Conservation (phyloP, 1,284 basidiomycete species). For the Cerrena zonata region DNA sequence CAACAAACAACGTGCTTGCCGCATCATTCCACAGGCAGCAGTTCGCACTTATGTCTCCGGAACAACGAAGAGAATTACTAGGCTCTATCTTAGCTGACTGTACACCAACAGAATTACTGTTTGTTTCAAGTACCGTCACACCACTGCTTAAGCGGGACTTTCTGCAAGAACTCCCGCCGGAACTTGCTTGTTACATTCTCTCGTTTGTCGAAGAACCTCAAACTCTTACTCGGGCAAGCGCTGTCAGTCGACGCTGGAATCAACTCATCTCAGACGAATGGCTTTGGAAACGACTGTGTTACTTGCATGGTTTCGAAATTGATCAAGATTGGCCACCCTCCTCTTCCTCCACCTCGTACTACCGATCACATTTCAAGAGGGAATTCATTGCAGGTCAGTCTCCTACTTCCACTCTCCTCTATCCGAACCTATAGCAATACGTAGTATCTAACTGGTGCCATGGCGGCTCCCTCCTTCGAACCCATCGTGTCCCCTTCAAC, state of each 20-base stretch:
- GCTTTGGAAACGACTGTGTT: constrained; percentile 81
- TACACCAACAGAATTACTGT: constrained; percentile 71
- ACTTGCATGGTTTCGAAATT: constrained; percentile 46
- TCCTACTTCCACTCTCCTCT: background rate
- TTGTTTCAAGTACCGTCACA: constrained; percentile 69
- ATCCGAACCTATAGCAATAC: background rate
- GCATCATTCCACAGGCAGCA: constrained; percentile 22
- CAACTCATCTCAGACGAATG: constrained; percentile 76
- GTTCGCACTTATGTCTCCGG: constrained; percentile 34
- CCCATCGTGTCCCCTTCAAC: constrained; percentile 55
- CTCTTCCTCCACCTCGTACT: constrained; percentile 48
- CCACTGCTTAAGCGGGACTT: constrained; percentile 87
- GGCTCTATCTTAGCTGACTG: constrained; percentile 59
- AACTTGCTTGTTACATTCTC: constrained; percentile 80
- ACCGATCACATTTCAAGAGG: constrained; percentile 69
- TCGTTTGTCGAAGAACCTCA: constrained; percentile 77
- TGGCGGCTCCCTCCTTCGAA: constrained; percentile 72
- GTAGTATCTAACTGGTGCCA: constrained; percentile 81
- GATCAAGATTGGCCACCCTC: constrained; percentile 12
- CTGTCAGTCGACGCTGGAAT: constrained; percentile 77
- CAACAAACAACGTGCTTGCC: background rate
- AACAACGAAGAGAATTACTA: constrained; percentile 57
- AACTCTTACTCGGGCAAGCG: constrained; percentile 67
- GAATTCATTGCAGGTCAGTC: constrained; percentile 70
- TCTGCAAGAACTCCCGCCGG: constrained; percentile 74